Evolutionary conservation across 2,329 filamentous ascomycete genomes (phyloP), one percentile per base, ranked within the genome.

Genomic region (Alternaria dauci): DNA sequence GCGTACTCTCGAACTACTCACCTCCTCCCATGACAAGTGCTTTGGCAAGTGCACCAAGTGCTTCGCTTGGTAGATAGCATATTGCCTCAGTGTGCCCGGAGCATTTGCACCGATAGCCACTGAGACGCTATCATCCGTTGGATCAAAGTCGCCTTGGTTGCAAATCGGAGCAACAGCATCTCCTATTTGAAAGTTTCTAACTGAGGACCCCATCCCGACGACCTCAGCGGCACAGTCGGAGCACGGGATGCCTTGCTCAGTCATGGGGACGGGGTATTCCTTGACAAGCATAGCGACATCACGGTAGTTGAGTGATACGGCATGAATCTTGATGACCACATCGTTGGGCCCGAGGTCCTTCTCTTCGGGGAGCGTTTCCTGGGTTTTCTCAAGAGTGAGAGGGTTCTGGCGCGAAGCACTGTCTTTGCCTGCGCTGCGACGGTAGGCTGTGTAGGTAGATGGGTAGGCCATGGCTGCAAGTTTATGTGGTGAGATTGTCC

Each of bases 211-310:
- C 5, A 68, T 50, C 0, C 65, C 70, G 0, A 73, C 61, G 5
- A 76, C 68, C 41, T 74, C 69, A 11, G 63, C 72, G 5, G 71
- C 71, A 16, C 62, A 65, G 56, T 75, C 71, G 6, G 72, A 76
- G 16, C 52, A 59, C 0, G 69, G 44, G 2, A 76, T 66, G 4
- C 70, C 72, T 26, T 60, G 43, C 5, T 62, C 52, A 14, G 44
- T 26, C 20, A 65, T 47, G 1, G 50, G 39, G 0, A 53, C 14
- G 0, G 69, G 70, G 34, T 72, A 75, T 5, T 18, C 41, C 2
- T 68, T 63, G 7, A 50, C 32, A 11, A 74, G 57, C 68, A 73
- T 74, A 3, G 66, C 73, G 11, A 69, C 46, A 20, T 75, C 73
- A 30, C 73, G 67, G 43, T 67, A 75, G 47, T 76, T 76, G 12